These are phyloP conservation scores for Euphorbia pulcherrima DNA, from an alignment of 345 rosid species.

Conservation along the genomic window DNA sequence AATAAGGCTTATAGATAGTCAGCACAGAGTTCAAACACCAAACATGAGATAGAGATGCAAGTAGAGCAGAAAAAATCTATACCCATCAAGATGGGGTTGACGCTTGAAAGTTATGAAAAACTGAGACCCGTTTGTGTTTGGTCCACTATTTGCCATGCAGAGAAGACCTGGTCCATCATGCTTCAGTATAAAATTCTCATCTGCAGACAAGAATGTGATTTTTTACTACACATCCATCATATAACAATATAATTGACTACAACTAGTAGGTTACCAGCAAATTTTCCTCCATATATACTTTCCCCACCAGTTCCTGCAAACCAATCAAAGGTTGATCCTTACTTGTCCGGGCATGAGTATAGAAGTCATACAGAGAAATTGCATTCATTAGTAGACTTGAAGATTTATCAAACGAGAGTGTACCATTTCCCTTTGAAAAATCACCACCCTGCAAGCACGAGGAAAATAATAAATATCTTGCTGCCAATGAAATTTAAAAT, in stretches of 20 bases:
- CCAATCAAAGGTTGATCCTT: conserved; percentile 53
- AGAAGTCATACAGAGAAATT: conserved; percentile 37
- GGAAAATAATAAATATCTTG: conserved; percentile 9
- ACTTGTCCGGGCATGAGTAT: conserved; percentile 45
- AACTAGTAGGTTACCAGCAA: conserved; percentile 54
- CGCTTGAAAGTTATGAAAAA: conserved; percentile 81
- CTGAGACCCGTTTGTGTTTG: conserved; percentile 92
- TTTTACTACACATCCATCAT: conserved; percentile 4
- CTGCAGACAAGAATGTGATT: conserved; percentile 37
- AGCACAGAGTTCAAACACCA: neutral
- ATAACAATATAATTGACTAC: neutral
- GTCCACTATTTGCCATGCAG: conserved; percentile 95
- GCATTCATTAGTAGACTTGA: conserved; percentile 24
- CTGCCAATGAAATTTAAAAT: neutral
- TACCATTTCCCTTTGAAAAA: conserved; percentile 76
- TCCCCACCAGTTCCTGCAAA: conserved; percentile 99
- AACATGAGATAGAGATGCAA: conserved; percentile 9
- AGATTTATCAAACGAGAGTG: conserved; percentile 24
- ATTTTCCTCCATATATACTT: conserved; percentile 94
- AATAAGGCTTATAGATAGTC: no score
- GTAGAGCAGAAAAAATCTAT: conserved; percentile 27
- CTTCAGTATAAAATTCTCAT: conserved; percentile 76
- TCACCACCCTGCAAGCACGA: conserved; percentile 82
- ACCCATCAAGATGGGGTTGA: conserved; percentile 93
- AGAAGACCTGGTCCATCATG: conserved; percentile 87